Conservation (phyloP, 345 rosid species). For the Triadica sebifera region DNA sequence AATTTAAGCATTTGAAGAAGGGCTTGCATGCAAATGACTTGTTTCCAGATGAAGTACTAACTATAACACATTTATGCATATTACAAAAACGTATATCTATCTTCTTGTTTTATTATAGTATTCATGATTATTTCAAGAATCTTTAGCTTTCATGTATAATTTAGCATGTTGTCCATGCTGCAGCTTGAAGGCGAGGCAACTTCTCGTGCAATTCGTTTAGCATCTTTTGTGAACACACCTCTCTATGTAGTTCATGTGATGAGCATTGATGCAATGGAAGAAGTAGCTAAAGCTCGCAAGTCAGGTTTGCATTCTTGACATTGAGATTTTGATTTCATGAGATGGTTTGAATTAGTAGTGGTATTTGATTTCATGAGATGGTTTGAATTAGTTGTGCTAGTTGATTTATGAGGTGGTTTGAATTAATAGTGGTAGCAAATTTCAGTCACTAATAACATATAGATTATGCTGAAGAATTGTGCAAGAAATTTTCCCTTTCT, state of each 20-base stretch:
- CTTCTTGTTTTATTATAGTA: neutral
- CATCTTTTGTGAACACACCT: constrained; percentile 84
- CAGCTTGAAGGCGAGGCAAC: constrained; percentile 99
- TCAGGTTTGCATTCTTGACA: constrained; percentile 48
- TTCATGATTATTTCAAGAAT: neutral
- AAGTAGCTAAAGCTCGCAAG: constrained; percentile 87
- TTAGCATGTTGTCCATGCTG: constrained; percentile 15
- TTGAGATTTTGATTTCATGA: constrained; percentile 5
- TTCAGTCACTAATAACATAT: neutral
- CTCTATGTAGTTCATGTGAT: constrained; percentile 97
- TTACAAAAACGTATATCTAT: neutral
- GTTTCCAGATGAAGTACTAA: neutral
- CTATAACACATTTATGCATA: neutral
- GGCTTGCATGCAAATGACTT: neutral
- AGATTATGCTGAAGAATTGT: neutral
- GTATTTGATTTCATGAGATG: neutral
- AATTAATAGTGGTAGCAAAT: neutral
- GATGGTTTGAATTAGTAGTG: neutral
- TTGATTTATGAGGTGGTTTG: neutral
- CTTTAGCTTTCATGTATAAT: constrained; percentile 1
- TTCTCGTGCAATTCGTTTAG: constrained; percentile 86
- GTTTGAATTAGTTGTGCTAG: neutral
- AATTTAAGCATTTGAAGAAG: neutral
- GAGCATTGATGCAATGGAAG: constrained; percentile 99
- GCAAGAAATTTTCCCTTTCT: neutral